These are phyloP conservation scores for Malus hybrid DNA, from an alignment of 331 rosid genomes.

Conservation along the genomic window DNA sequence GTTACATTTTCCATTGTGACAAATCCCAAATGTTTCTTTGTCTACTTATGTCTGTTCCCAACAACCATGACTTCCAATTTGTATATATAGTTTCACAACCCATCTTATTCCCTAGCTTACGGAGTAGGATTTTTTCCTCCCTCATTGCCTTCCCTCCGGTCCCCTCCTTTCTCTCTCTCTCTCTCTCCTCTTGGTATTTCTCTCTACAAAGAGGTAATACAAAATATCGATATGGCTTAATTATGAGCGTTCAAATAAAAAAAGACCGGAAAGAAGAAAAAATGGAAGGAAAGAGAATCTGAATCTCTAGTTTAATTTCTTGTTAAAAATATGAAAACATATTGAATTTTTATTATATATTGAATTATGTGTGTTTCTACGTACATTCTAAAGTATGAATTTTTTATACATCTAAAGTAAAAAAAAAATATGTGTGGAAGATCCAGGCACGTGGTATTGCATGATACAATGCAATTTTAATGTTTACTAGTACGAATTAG, in stretches of 20 bases:
- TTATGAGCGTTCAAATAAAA: too few relatives aligned
- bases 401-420: too few relatives aligned
- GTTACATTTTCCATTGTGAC: conserved; percentile 22
- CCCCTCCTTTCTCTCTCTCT: too few relatives aligned
- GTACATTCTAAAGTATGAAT: background rate
- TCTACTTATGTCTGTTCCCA: conserved; percentile 52
- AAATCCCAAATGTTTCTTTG: conserved; percentile 49
- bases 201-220: too few relatives aligned
- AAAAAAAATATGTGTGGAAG: background rate
- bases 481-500: background rate
- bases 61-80: conserved; percentile 23
- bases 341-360: background rate
- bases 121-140: too few relatives aligned
- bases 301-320: background rate
- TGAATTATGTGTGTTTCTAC: background rate
- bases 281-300: too few relatives aligned
- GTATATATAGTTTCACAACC: background rate
- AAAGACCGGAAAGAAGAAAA: too few relatives aligned
- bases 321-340: too few relatives aligned
- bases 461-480: background rate
- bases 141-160: too few relatives aligned
- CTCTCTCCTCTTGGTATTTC: too few relatives aligned
- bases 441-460: background rate
- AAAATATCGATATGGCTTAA: too few relatives aligned
- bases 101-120: too few relatives aligned